Percentiles rank a stretch among this genome's conserved stretches.
Evolutionary conservation across 495 filamentous ascomycete species (phyloP).

Genomic region (Neurospora sp.): DNA sequence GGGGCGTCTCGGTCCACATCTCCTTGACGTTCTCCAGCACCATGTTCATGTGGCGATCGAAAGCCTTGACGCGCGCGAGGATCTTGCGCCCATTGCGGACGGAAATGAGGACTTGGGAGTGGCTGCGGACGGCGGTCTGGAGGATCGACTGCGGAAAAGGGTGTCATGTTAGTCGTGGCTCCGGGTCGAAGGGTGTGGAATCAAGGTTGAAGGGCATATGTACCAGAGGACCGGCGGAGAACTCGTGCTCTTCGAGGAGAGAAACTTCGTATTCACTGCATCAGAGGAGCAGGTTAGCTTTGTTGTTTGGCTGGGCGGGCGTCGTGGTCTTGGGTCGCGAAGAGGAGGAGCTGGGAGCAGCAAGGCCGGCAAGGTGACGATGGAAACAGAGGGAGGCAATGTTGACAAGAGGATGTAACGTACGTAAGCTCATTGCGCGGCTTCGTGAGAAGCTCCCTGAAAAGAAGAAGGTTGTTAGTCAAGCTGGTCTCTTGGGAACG

Average conservation of each 20-base stretch:
- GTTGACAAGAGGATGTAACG: constrained; percentile 20
- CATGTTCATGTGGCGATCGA: constrained; percentile 32
- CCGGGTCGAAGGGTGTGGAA: background rate
- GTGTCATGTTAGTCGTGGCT: background rate
- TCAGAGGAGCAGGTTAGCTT: background rate
- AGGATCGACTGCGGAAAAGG: constrained; percentile 53
- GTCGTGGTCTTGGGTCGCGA: background rate
- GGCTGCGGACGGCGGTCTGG: constrained; percentile 75
- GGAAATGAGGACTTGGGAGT: constrained; percentile 79
- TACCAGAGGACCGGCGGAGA: constrained; percentile 51
- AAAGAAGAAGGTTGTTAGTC: background rate
- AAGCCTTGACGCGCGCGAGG: constrained; percentile 38
- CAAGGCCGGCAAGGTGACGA: background rate
- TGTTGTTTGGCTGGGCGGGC: background rate
- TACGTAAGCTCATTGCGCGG: constrained; percentile 74
- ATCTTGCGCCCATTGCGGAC: constrained; percentile 58
- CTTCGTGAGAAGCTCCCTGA: constrained; percentile 71
- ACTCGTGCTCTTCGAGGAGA: constrained; percentile 82
- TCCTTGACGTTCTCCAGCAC: constrained; percentile 55
- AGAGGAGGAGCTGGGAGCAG: background rate
- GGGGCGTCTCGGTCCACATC: constrained; percentile 97
- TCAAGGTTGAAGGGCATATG: constrained; percentile 37
- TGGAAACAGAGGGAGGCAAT: background rate
- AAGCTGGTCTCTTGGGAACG: background rate
- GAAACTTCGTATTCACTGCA: constrained; percentile 79